These are phyloP conservation scores for Filobasidium uniguttulatum DNA, from an alignment of 1,284 basidiomycete species.

Conservation along the genomic window DNA sequence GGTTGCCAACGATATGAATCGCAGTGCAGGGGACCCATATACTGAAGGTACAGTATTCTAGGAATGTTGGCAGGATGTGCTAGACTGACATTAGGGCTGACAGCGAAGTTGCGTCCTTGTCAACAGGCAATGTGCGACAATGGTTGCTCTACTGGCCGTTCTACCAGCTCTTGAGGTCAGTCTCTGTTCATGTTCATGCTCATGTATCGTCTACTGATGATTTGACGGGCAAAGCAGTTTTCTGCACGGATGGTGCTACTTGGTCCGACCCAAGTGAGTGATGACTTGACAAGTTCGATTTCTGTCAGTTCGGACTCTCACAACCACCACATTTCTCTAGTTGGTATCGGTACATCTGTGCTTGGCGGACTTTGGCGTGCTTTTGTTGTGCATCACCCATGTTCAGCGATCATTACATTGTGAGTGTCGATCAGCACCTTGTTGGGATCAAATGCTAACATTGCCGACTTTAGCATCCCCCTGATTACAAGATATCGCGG, in stretches of 20 bases:
- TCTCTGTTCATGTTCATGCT: not conserved
- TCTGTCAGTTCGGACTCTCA: no score
- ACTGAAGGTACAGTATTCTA: slow-evolving; percentile 3
- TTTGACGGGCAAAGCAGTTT: not conserved
- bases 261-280: slow-evolving; percentile 9
- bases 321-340: no score
- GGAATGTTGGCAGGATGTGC: not conserved
- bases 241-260: slow-evolving; percentile 7
- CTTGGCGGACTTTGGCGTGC: slow-evolving; percentile 4
- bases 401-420: slow-evolving; percentile 6
- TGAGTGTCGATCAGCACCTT: not conserved
- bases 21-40: slow-evolving; percentile 7
- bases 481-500: not conserved
- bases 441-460: not conserved
- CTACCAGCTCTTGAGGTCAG: slow-evolving; percentile 7
- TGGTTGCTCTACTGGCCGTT: slow-evolving; percentile 13
- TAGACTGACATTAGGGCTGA: no score
- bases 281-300: no score
- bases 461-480: slow-evolving; percentile 2
- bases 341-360: slow-evolving; percentile 9
- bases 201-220: not conserved
- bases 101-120: not conserved
- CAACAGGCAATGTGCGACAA: slow-evolving; percentile 8
- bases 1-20: slow-evolving; percentile 24
- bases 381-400: slow-evolving; percentile 4